Base-by-base conservation (phyloP, 495 filamentous ascomycete species). In the Penicillium goetzii region DNA sequence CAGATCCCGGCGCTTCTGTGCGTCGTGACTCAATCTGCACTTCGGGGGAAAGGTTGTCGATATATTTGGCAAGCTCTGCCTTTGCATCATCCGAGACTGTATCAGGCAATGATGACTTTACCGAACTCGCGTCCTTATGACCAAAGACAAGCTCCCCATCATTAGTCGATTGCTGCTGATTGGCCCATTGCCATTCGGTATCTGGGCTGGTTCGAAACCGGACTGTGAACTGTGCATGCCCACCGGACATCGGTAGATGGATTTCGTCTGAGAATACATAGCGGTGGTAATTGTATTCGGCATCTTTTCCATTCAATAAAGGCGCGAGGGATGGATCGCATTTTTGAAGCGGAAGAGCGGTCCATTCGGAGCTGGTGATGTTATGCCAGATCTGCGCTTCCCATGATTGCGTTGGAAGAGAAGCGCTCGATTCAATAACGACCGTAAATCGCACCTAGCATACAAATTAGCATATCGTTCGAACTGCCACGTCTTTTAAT, bases 381-480 rank as follows among this genome's bases (percentile, higher is more conserved):
- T 90, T 89, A 68, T 93, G 86, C 92, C 92, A 96, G 1, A 96
- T 77, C 34, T 88, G 82, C 7, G 90, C 83, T 69, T 95, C 83
- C 89, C 90, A 96, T 41, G 75, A 61, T 64, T 88, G 82, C 8
- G 84, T 69, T 1, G 80, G 79, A 34, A 85, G 80, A 54, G 75
- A 78, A 36, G 70, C 80, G 49, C 83, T 86, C 25, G 86, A 84
- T 61, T 92, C 90, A 32, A 97, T 77, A n/a, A 92, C 74, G 17
- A 91, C 90, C 17, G 84, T 87, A 62, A 95, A 89, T 3, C 68
- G 68, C 14, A 90, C 78, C 77, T 85, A 62, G 17, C 56, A 9
- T 15, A 21, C 33, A 21, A 25, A 6, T 65, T 19, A 66, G 58
- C 43, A 26, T 19, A 40, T 14, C 1, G 38, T 47, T 5, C 5